phyloP scores from a whole-genome alignment of 768 basidiomycete genomes.

The Fomitopsis serialis region DNA sequence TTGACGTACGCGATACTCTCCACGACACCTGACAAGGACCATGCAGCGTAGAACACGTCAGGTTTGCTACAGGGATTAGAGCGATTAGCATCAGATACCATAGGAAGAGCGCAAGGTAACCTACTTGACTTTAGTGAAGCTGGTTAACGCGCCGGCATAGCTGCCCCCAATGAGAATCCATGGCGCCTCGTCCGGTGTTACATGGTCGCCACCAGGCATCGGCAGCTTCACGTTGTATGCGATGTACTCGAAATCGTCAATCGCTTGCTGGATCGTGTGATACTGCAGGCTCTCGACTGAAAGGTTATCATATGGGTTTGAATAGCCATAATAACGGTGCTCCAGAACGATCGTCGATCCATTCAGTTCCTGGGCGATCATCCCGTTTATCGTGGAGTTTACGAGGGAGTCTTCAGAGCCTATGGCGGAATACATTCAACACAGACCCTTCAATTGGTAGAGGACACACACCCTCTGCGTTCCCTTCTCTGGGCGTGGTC shows the following conservation, averaged over 20 bases:
- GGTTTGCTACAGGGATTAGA: constrained; percentile 39
- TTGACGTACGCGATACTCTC: constrained; percentile 42
- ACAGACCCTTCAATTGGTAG: not conserved
- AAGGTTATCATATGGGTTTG: constrained; percentile 62
- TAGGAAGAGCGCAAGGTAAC: not conserved
- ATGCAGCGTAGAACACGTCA: constrained; percentile 56
- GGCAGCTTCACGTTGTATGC: constrained; percentile 59
- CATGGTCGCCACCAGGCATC: constrained; percentile 56
- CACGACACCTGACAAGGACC: constrained; percentile 64
- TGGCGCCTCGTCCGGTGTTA: constrained; percentile 45
- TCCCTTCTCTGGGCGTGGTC: constrained; percentile 60
- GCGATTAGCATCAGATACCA: not conserved
- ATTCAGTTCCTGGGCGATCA: constrained; percentile 59
- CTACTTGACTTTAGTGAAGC: constrained; percentile 67
- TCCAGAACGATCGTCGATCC: constrained; percentile 64
- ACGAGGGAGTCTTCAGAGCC: constrained; percentile 47
- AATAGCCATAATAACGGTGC: constrained; percentile 73
- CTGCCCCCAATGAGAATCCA: constrained; percentile 41
- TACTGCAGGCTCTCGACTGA: constrained; percentile 48
- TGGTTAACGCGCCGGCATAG: constrained; percentile 42
- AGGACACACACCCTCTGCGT: constrained; percentile 40
- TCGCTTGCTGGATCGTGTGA: constrained; percentile 70
- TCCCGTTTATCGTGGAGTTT: constrained; percentile 57
- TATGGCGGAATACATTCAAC: constrained; percentile 2
- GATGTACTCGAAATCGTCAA: constrained; percentile 69